Evolutionary conservation across 2,329 filamentous ascomycete species (phyloP).

Genomic region (Albifimbria verrucaria): DNA sequence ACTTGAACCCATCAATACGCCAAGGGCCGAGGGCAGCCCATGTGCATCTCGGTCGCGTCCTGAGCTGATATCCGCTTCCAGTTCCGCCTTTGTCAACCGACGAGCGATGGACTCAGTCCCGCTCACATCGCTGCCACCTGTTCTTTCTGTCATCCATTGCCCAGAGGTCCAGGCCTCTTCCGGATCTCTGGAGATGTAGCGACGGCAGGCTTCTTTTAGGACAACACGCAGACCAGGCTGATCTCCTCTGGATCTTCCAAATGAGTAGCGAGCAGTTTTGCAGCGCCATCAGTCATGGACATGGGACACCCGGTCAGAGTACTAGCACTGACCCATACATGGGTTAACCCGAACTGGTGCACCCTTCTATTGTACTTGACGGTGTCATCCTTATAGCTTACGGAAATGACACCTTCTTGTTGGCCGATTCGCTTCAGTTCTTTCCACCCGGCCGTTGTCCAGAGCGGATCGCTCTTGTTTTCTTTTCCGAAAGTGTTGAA

Average conservation of each 20-base stretch:
- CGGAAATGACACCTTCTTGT: not conserved
- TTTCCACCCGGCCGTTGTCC: not conserved
- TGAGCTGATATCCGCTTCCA: slow-evolving; percentile 11
- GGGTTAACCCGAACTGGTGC: not conserved
- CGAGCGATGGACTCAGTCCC: slow-evolving; percentile 62
- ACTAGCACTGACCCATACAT: not conserved
- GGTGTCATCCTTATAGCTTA: not conserved
- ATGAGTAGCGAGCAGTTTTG: not conserved
- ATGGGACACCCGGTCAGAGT: not conserved
- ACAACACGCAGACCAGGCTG: slow-evolving; percentile 23
- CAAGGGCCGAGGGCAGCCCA: slow-evolving; percentile 50
- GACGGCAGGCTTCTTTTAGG: slow-evolving; percentile 49
- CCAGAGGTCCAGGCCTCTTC: slow-evolving; percentile 63
- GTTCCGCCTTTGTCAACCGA: slow-evolving; percentile 9
- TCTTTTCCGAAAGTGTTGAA: not conserved
- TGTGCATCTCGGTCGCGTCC: slow-evolving; percentile 6
- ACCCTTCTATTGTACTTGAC: not conserved
- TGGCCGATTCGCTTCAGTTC: not conserved
- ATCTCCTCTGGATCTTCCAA: not conserved
- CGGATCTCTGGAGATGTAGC: slow-evolving; percentile 50
- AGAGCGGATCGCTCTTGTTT: not conserved
- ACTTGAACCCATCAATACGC: slow-evolving; percentile 66
- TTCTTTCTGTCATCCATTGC: slow-evolving; percentile 75
- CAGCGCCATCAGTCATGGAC: not conserved
- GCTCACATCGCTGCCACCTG: slow-evolving; percentile 67